Percentiles rank a stretch among this genome's conserved stretches.
These are phyloP conservation scores for Trichosanthes truncata DNA, from an alignment of 306 rosid species.

Conservation along the genomic window DNA sequence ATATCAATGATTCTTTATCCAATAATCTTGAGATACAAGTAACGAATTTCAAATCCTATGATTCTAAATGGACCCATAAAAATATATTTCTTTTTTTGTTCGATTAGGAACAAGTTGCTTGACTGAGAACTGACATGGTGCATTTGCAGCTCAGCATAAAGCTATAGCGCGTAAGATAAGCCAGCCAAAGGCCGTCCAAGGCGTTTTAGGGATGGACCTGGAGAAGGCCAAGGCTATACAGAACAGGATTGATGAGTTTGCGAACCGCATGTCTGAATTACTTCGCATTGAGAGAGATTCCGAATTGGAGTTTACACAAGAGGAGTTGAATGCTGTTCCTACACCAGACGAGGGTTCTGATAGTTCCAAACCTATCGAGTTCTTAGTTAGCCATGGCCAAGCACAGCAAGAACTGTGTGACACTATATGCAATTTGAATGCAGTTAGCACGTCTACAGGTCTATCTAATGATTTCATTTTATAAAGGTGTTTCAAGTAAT, in stretches of 20 bases:
- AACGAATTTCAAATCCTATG: background rate
- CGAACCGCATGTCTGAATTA: slow-evolving; percentile 50
- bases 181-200: slow-evolving; percentile 35
- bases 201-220: slow-evolving; percentile 57
- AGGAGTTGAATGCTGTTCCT: slow-evolving; percentile 81
- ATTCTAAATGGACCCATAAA: background rate
- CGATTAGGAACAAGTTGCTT: background rate
- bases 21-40: background rate
- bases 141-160: slow-evolving; percentile 56
- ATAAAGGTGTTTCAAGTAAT: slow-evolving; percentile 3
- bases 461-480: slow-evolving; percentile 12
- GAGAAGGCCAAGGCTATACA: slow-evolving; percentile 55
- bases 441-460: slow-evolving; percentile 75
- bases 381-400: slow-evolving; percentile 72
- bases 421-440: slow-evolving; percentile 65
- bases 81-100: background rate
- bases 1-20: background rate
- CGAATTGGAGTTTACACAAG: slow-evolving; percentile 80
- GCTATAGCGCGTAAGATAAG: slow-evolving; percentile 45
- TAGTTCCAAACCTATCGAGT: slow-evolving; percentile 55
- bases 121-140: slow-evolving; percentile 15
- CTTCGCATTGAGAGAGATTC: slow-evolving; percentile 71
- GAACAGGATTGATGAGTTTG: slow-evolving; percentile 47
- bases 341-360: slow-evolving; percentile 44
- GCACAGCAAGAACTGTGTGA: slow-evolving; percentile 78